These are phyloP conservation scores for Agrocybe pediades DNA, from an alignment of 768 basidiomycete genomes.

Conservation along the genomic window DNA sequence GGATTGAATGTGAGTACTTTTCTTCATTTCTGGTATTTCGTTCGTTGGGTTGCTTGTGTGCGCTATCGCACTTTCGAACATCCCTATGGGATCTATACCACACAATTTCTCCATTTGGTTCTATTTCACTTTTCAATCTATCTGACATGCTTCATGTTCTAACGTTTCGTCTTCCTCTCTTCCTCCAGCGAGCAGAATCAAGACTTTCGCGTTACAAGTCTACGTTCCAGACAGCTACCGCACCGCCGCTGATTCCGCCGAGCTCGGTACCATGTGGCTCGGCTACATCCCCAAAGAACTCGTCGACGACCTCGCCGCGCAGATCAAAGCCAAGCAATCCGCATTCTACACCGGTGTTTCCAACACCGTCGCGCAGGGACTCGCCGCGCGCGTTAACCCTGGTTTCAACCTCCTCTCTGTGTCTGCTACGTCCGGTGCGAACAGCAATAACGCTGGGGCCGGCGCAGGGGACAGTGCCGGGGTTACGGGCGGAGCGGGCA, in stretches of 20 bases:
- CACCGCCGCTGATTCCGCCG: slow-evolving; percentile 41
- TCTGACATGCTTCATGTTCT: background rate
- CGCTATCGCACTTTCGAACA: too few species aligned
- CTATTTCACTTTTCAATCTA: too few species aligned
- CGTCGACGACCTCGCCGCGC: slow-evolving; percentile 62
- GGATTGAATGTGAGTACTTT: slow-evolving; percentile 34
- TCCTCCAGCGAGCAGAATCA: slow-evolving; percentile 33
- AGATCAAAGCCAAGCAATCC: slow-evolving; percentile 64
- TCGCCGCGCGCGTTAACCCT: slow-evolving; percentile 72
- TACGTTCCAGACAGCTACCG: slow-evolving; percentile 63
- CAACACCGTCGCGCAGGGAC: slow-evolving; percentile 45
- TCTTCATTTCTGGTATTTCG: slow-evolving; percentile 6
- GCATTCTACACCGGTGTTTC: slow-evolving; percentile 60
- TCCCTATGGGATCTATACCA: too few species aligned
- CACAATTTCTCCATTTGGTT: too few species aligned
- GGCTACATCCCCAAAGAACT: slow-evolving; percentile 61
- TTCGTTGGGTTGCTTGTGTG: too few species aligned
- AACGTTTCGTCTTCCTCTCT: background rate
- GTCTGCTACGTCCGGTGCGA: slow-evolving; percentile 17
- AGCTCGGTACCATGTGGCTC: slow-evolving; percentile 71
- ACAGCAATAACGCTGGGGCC: slow-evolving; percentile 12
- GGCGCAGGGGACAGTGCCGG: slow-evolving; percentile 19
- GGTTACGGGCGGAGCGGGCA: slow-evolving; percentile 17
- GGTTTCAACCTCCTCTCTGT: slow-evolving; percentile 61
- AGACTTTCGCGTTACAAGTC: slow-evolving; percentile 63